Percentiles rank a stretch among this genome's conserved stretches.
These are phyloP conservation scores for Oropetium thomaeum DNA, from an alignment of 176 grass and related monocot species.

Conservation along the genomic window DNA sequence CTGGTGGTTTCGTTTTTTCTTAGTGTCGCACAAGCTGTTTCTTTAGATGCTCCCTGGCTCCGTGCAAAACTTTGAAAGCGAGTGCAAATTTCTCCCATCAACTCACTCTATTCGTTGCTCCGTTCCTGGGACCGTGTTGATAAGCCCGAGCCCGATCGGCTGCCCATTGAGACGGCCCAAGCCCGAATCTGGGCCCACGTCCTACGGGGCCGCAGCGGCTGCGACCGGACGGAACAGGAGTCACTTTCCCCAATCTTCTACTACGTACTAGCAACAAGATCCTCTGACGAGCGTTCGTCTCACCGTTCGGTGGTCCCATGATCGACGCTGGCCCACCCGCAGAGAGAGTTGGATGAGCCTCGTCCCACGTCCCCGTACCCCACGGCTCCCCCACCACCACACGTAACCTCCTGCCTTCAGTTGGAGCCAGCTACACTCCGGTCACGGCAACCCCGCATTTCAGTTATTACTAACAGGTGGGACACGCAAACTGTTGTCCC, in stretches of 20 bases:
- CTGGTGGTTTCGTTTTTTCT: no score
- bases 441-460: background rate
- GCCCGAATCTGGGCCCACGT: background rate
- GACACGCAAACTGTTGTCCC: fast-evolving
- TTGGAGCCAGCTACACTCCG: background rate
- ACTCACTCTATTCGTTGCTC: background rate
- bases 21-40: no score
- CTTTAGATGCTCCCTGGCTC: no score
- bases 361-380: no score
- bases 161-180: background rate
- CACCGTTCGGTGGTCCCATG: no score
- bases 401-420: conserved; percentile 27
- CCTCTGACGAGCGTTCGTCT: no score
- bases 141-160: no score
- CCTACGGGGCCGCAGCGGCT: conserved; percentile 18
- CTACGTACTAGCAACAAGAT: no score
- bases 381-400: background rate
- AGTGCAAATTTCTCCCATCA: background rate
- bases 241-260: conserved; percentile 24
- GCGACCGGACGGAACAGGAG: conserved; percentile 10
- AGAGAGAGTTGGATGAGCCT: no score
- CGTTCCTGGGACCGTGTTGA: background rate
- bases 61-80: no score
- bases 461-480: background rate
- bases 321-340: no score